phyloP scores from a whole-genome alignment of 2,329 filamentous ascomycete genomes.

The Paecilomyces dactylethromorphus region DNA sequence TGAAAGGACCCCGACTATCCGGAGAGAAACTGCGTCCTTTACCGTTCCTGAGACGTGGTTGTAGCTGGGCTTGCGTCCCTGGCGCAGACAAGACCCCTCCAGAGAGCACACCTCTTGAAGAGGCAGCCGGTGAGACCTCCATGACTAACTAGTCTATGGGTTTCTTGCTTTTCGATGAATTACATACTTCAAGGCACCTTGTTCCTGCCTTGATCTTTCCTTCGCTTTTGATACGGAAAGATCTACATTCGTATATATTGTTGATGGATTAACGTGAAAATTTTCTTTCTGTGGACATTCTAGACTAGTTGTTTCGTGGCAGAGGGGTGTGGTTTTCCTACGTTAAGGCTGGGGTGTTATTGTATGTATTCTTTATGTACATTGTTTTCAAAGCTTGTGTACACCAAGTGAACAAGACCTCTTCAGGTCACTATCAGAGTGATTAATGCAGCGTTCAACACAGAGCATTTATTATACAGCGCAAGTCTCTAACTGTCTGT shows the following conservation, averaged over 20 bases:
- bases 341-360: background rate
- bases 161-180: background rate
- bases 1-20: slow-evolving; percentile 23
- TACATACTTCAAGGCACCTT: background rate
- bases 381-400: background rate
- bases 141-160: background rate
- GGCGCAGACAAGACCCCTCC: background rate
- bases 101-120: background rate
- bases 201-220: background rate
- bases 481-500: too few relatives aligned
- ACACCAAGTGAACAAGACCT: too few relatives aligned
- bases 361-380: background rate
- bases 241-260: background rate
- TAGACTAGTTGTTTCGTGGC: background rate
- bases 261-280: background rate
- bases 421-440: too few relatives aligned
- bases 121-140: background rate
- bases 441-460: too few relatives aligned
- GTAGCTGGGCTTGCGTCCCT: slow-evolving; percentile 34
- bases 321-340: background rate
- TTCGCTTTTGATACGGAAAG: background rate
- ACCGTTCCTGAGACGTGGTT: slow-evolving; percentile 34
- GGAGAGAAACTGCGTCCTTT: slow-evolving; percentile 29
- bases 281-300: background rate
- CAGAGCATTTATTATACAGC: too few relatives aligned